Evolutionary conservation across 495 filamentous ascomycete genomes (phyloP).

Genomic region (Amniculicola lignicola): DNA sequence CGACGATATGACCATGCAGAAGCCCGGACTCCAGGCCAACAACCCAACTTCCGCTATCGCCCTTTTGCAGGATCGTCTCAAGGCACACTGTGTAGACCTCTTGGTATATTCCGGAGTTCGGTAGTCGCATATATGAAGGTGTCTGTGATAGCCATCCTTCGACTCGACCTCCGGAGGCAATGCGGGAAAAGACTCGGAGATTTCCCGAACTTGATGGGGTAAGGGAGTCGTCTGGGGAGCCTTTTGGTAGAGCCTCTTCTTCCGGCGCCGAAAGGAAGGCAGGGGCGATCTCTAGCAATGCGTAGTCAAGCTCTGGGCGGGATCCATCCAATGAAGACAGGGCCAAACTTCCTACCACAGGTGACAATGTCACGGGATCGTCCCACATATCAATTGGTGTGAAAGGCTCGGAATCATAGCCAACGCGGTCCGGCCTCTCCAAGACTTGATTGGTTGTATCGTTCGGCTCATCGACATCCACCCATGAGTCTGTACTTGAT

Average conservation of each 20-base stretch:
- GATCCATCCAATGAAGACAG: background rate
- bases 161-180: slow-evolving; percentile 4
- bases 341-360: background rate
- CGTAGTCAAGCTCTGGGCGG: background rate
- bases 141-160: slow-evolving; percentile 7
- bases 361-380: background rate
- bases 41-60: slow-evolving; percentile 6
- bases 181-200: slow-evolving; percentile 1
- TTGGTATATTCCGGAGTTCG: background rate
- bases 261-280: too few relatives aligned
- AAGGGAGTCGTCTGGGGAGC: too few relatives aligned
- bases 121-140: slow-evolving; percentile 2
- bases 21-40: background rate
- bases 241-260: too few relatives aligned
- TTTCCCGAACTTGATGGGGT: too few relatives aligned
- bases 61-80: background rate
- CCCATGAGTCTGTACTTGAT: slow-evolving; percentile 12
- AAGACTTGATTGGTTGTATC: slow-evolving; percentile 19
- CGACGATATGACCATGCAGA: background rate
- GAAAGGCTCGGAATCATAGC: slow-evolving; percentile 12
- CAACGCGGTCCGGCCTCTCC: background rate
- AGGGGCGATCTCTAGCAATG: too few relatives aligned
- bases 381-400: slow-evolving; percentile 21
- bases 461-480: slow-evolving; percentile 3
- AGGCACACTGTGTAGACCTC: slow-evolving; percentile 19